phyloP scores from a whole-genome alignment of 495 filamentous ascomycete genomes.

The Elasticomyces elasticus region DNA sequence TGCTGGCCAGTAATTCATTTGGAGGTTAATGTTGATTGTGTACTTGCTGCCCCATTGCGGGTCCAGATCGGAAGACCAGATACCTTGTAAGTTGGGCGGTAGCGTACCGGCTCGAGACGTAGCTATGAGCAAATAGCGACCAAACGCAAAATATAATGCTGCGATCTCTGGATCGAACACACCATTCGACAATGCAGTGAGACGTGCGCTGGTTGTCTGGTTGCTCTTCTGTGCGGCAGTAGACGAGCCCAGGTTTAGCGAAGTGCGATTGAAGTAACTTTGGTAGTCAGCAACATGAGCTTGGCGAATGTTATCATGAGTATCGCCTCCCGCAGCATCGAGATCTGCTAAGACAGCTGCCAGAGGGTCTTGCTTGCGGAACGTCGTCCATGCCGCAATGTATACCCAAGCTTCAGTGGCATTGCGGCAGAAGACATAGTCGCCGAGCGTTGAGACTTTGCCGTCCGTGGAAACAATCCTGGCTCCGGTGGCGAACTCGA shows the following conservation, averaged over 20 bases:
- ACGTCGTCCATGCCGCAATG: background rate
- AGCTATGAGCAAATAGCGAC: slow-evolving; percentile 34
- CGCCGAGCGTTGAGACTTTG: background rate
- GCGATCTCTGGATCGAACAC: slow-evolving; percentile 20
- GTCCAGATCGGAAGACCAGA: slow-evolving; percentile 31
- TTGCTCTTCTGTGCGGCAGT: slow-evolving; percentile 1
- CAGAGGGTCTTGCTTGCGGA: background rate
- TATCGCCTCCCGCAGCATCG: background rate
- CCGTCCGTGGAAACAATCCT: background rate
- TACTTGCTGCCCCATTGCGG: slow-evolving; percentile 42
- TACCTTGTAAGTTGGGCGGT: slow-evolving; percentile 41
- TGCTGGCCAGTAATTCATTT: slow-evolving; percentile 43
- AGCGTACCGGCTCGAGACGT: slow-evolving; percentile 35
- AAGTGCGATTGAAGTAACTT: slow-evolving; percentile 17
- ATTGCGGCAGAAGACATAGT: background rate
- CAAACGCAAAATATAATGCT: slow-evolving; percentile 17
- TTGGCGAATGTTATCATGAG: background rate
- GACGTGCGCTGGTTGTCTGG: background rate
- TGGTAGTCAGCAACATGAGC: slow-evolving; percentile 25
- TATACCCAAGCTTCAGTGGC: background rate
- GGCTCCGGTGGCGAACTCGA: background rate
- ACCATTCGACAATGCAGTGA: background rate
- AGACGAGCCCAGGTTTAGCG: background rate
- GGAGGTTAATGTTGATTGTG: slow-evolving; percentile 43
- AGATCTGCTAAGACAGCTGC: background rate